phyloP scores from a whole-genome alignment of 2,329 filamentous ascomycete species.

The Macrophomina tecta region DNA sequence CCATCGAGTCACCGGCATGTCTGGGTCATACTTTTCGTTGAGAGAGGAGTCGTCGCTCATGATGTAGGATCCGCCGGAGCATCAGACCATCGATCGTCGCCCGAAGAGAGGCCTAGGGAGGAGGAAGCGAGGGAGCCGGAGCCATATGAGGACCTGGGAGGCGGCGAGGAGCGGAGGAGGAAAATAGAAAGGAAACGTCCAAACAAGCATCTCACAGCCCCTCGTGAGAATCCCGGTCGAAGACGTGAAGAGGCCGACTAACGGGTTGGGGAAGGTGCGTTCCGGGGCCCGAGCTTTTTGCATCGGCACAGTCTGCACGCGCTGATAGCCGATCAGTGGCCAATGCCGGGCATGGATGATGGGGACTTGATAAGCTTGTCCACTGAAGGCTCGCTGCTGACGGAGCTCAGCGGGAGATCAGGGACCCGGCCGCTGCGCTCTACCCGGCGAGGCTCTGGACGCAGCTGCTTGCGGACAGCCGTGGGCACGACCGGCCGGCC shows the following conservation, averaged over 20 bases:
- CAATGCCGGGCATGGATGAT: conserved; percentile 7
- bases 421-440: neutral
- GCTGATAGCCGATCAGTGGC: conserved; percentile 22
- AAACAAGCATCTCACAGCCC: conserved; percentile 25
- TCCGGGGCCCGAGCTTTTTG: conserved; percentile 13
- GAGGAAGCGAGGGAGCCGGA: conserved; percentile 12
- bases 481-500: neutral
- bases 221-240: conserved; percentile 7
- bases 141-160: conserved; percentile 20
- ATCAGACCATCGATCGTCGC: conserved; percentile 16
- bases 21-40: conserved; percentile 23
- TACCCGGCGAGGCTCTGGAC: neutral
- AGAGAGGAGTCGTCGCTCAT: conserved; percentile 23
- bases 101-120: conserved; percentile 7
- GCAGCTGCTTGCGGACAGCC: neutral
- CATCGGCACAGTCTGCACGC: conserved; percentile 1
- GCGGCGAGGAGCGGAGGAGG: neutral
- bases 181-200: conserved; percentile 18
- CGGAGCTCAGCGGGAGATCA: conserved; percentile 12
- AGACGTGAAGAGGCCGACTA: conserved; percentile 20
- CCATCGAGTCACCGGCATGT: conserved; percentile 19
- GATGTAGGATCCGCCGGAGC: conserved; percentile 6
- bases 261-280: conserved; percentile 25
- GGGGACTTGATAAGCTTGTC: conserved; percentile 16
- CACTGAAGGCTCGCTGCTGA: neutral